Evolutionary conservation across 129 eudicot species (phyloP).

Genomic region (Lactuca sativa): DNA sequence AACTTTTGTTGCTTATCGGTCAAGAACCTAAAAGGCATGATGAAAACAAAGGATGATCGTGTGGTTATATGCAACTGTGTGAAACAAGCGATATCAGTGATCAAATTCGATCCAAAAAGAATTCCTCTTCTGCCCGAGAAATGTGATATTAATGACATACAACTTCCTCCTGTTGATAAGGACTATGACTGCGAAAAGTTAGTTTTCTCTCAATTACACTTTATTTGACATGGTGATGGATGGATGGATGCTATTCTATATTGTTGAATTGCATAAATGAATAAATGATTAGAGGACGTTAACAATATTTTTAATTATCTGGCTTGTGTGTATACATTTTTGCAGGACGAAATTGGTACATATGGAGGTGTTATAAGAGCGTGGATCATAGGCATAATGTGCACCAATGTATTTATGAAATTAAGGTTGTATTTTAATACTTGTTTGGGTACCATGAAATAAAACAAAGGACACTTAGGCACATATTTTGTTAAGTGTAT

Average conservation of each 20-base stretch:
- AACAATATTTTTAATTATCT: too few relatives aligned
- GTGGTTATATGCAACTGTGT: slow-evolving; percentile 30
- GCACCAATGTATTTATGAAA: slow-evolving; percentile 19
- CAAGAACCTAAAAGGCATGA: slow-evolving; percentile 10
- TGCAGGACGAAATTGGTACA: slow-evolving; percentile 21
- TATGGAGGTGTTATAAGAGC: slow-evolving; percentile 3
- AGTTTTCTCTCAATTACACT: neutral
- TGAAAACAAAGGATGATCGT: slow-evolving; percentile 26
- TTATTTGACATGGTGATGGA: too few relatives aligned
- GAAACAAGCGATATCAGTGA: slow-evolving; percentile 16
- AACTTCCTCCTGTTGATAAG: slow-evolving; percentile 31
- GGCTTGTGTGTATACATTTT: neutral
- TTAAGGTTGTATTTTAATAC: neutral
- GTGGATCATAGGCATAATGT: slow-evolving; percentile 9
- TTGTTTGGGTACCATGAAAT: slow-evolving; percentile 14
- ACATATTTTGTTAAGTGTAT: neutral
- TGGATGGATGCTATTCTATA: neutral
- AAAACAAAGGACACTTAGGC: neutral
- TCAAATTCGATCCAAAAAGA: slow-evolving; percentile 19
- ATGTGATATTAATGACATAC: slow-evolving; percentile 22
- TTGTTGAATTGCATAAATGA: neutral
- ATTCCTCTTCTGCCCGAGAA: slow-evolving; percentile 25
- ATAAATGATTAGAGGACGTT: too few relatives aligned
- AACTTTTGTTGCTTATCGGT: slow-evolving; percentile 14
- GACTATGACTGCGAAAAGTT: slow-evolving; percentile 33